Conservation (phyloP, 2,329 filamentous ascomycete genomes). For the Xylaria sp. region DNA sequence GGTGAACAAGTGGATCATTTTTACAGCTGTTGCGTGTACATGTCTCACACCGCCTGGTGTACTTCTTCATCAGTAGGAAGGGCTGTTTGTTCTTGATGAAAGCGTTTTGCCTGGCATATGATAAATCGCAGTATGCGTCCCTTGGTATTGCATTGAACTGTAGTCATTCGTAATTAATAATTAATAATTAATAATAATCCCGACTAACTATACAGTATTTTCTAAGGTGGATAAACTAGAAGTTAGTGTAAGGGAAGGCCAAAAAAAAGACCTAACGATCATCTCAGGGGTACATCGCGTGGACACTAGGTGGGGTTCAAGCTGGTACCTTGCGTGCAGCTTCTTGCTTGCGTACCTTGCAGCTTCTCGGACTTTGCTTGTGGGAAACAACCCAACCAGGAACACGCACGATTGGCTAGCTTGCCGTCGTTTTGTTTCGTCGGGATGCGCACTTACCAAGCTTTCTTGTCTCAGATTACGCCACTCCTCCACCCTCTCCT, state of each 20-base stretch:
- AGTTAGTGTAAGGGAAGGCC: background rate
- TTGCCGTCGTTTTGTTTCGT: constrained; percentile 29
- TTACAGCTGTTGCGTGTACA: background rate
- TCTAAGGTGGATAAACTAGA: background rate
- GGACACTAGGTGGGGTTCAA: background rate
- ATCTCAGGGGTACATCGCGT: constrained; percentile 14
- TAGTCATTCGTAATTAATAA: background rate
- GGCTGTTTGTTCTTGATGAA: too few species aligned
- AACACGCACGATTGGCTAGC: constrained; percentile 9
- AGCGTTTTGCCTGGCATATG: too few species aligned
- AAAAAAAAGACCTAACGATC: constrained; percentile 3
- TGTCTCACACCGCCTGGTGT: constrained; percentile 4
- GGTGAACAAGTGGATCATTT: constrained; percentile 5
- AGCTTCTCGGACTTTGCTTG: constrained; percentile 14
- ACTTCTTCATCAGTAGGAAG: too few species aligned
- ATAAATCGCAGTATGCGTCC: background rate
- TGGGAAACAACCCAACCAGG: background rate
- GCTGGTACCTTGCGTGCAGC: constrained; percentile 21
- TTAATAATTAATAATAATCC: background rate
- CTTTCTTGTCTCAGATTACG: constrained; percentile 28
- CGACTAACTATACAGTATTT: background rate
- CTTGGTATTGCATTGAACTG: background rate
- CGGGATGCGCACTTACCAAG: constrained; percentile 1
- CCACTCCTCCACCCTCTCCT: constrained; percentile 26
- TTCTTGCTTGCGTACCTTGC: constrained; percentile 31